Conservation (phyloP, 1,139 yeast genomes). For the Debaryomyces udenii region DNA sequence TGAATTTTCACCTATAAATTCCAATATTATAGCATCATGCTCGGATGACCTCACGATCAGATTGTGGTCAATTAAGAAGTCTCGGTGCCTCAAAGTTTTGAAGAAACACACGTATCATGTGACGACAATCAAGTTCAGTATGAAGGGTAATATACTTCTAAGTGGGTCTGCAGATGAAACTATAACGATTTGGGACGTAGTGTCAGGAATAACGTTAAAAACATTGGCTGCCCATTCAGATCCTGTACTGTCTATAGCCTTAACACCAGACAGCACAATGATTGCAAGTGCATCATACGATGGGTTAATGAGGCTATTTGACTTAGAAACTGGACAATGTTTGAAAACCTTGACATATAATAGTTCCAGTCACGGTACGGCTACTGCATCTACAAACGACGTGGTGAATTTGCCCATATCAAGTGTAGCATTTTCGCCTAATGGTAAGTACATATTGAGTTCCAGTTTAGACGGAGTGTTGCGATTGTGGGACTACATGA, state of each 20-base stretch:
- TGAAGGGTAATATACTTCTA: slow-evolving; percentile 75
- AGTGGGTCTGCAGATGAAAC: slow-evolving; percentile 92
- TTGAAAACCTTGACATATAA: slow-evolving; percentile 79
- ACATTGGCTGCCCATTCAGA: slow-evolving; percentile 94
- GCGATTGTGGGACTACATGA: slow-evolving; percentile 81
- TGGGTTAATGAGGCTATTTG: slow-evolving; percentile 88
- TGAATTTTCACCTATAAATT: slow-evolving; percentile 72
- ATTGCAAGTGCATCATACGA: slow-evolving; percentile 89
- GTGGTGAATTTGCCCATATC: slow-evolving; percentile 67
- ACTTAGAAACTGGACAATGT: slow-evolving; percentile 88
- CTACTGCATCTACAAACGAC: slow-evolving; percentile 59
- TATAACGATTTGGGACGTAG: slow-evolving; percentile 85
- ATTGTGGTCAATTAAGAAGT: slow-evolving; percentile 63
- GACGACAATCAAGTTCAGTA: slow-evolving; percentile 68
- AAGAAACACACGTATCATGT: slow-evolving; percentile 88
- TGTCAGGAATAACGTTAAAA: slow-evolving; percentile 68
- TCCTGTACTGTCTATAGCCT: slow-evolving; percentile 76
- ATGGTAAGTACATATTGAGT: slow-evolving; percentile 78
- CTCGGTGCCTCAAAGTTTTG: slow-evolving; percentile 59
- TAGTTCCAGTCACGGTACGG: slow-evolving; percentile 60
- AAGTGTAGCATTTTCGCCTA: slow-evolving; percentile 74
- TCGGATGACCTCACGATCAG: slow-evolving; percentile 85
- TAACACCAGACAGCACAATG: slow-evolving; percentile 80
- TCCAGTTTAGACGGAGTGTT: slow-evolving; percentile 80
- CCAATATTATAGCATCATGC: slow-evolving; percentile 75